Percentiles rank a stretch among this genome's conserved stretches.
Evolutionary conservation across 1,284 basidiomycete species (phyloP).

Genomic region (Agaricales sp.): DNA sequence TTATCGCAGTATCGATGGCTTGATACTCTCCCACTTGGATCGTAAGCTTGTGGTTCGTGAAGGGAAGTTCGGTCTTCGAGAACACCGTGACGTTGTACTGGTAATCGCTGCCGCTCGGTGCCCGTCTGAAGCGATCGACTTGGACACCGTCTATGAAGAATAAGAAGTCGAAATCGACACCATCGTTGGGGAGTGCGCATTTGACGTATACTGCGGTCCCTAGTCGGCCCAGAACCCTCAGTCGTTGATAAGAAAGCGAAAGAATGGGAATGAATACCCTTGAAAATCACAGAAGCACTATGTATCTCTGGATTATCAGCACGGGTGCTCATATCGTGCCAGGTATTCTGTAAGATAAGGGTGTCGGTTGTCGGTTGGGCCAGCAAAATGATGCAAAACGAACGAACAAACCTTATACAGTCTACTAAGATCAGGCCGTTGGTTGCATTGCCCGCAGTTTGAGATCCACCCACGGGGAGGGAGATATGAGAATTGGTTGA

Average conservation of each 20-base stretch:
- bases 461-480: neutral
- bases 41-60: neutral
- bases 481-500: conserved; percentile 5
- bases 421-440: neutral
- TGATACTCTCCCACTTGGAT: neutral
- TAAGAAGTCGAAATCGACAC: neutral
- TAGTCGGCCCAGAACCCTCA: too few species aligned
- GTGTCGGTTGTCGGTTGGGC: too few species aligned
- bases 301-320: neutral
- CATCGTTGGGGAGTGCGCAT: neutral
- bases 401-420: neutral
- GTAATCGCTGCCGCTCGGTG: neutral
- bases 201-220: neutral
- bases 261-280: too few species aligned
- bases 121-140: neutral
- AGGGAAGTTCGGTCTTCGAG: neutral
- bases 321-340: neutral
- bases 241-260: too few species aligned
- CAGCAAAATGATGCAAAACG: too few species aligned
- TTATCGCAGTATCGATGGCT: neutral
- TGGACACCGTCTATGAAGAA: neutral
- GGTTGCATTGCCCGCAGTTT: neutral
- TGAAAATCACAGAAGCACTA: neutral
- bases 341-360: neutral
- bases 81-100: neutral